Conservation (phyloP, 805 yeast genomes). For the Monosporozyma aerobia region DNA sequence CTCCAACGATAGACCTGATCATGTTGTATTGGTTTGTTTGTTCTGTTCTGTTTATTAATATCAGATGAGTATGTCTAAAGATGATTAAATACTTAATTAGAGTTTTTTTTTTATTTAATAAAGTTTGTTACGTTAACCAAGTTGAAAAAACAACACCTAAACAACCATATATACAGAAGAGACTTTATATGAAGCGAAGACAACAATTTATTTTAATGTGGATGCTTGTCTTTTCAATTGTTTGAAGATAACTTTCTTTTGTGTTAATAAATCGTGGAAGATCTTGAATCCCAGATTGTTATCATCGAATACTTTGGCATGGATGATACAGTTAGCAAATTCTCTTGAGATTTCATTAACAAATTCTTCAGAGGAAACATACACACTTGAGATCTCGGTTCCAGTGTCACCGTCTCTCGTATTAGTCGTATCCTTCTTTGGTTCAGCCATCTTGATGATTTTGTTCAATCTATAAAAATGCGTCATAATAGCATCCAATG, state of each 20-base stretch:
- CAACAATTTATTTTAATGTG: not conserved
- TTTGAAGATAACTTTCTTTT: slow-evolving; percentile 55
- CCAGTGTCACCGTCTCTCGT: not conserved
- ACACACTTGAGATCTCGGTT: not conserved
- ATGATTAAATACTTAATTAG: not conserved
- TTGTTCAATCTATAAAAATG: slow-evolving; percentile 60
- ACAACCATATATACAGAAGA: not conserved
- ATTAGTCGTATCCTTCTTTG: not conserved
- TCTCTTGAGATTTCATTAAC: slow-evolving; percentile 49
- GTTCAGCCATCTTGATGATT: slow-evolving; percentile 39
- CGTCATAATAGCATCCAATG: slow-evolving; percentile 69
- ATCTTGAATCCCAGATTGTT: slow-evolving; percentile 53
- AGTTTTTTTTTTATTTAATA: not conserved
- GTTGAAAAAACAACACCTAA: not conserved
- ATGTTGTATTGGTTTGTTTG: not conserved
- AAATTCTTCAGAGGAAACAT: slow-evolving; percentile 32
- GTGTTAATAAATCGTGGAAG: slow-evolving; percentile 49
- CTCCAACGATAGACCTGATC: not conserved
- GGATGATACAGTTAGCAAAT: slow-evolving; percentile 49
- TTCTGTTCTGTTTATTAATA: not conserved
- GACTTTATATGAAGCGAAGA: not conserved
- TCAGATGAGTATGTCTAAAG: not conserved
- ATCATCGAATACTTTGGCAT: slow-evolving; percentile 38
- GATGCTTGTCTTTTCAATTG: slow-evolving; percentile 39
- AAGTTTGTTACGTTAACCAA: not conserved